A percentile compares a stretch with the other conserved stretches of the same genome.
These are phyloP conservation scores for Funneliformis mosseae DNA, from an alignment of 192 early-diverging fungal genomes.

Conservation along the genomic window DNA sequence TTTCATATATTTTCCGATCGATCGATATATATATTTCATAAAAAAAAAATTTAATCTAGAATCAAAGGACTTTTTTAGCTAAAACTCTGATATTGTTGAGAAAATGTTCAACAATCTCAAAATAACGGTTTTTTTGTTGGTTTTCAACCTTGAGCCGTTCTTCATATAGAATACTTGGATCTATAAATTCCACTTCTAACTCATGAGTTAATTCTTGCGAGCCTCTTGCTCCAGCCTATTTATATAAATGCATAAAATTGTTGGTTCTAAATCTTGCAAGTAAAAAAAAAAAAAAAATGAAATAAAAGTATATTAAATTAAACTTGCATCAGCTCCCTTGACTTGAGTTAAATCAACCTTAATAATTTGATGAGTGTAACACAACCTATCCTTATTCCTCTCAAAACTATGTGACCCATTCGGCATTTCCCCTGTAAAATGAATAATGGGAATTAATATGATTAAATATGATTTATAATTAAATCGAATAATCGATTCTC, in stretches of 20 bases:
- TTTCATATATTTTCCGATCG: too few relatives aligned
- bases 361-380: slow-evolving; percentile 82
- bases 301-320: too few relatives aligned
- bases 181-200: slow-evolving; percentile 80
- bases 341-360: slow-evolving; percentile 91
- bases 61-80: background rate
- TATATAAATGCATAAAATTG: slow-evolving; percentile 37
- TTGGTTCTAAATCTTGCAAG: slow-evolving; percentile 4
- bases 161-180: slow-evolving; percentile 52
- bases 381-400: slow-evolving; percentile 87
- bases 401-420: slow-evolving; percentile 52
- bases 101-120: slow-evolving; percentile 72
- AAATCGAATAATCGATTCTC: too few relatives aligned
- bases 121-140: slow-evolving; percentile 63
- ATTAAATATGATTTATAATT: too few relatives aligned
- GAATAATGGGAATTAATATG: slow-evolving; percentile 21
- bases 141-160: slow-evolving; percentile 67
- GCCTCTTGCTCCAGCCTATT: slow-evolving; percentile 44
- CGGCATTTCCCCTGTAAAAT: slow-evolving; percentile 46
- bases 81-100: slow-evolving; percentile 80
- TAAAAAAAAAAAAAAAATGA: slow-evolving; percentile 40
- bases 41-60: too few relatives aligned
- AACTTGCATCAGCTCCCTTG: slow-evolving; percentile 46
- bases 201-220: slow-evolving; percentile 71
- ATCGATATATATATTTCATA: too few relatives aligned